Evolutionary conservation across 2,329 filamentous ascomycete species (phyloP).

Genomic region (Cryphonectria radicalis): DNA sequence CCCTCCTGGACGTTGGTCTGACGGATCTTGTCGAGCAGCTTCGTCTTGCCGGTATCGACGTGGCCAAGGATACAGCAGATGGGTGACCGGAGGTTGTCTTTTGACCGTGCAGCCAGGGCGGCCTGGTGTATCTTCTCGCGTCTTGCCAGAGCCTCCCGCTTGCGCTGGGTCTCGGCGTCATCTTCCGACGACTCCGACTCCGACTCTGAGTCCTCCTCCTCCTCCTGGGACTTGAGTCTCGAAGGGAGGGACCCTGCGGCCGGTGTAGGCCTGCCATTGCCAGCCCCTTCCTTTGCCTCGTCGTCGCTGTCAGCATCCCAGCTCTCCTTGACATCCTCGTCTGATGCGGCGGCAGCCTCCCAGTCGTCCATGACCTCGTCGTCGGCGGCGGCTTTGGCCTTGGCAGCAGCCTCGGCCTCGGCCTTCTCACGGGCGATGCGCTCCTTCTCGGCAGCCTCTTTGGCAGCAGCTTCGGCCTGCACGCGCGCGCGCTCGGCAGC

Average conservation of each 20-base stretch:
- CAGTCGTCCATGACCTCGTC: slow-evolving; percentile 71
- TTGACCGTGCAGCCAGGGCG: slow-evolving; percentile 86
- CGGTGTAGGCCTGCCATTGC: slow-evolving; percentile 36
- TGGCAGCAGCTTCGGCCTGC: slow-evolving; percentile 68
- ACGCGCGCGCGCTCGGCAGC: slow-evolving; percentile 72
- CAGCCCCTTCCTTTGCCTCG: slow-evolving; percentile 55
- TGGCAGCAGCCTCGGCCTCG: slow-evolving; percentile 58
- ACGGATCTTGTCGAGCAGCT: slow-evolving; percentile 95
- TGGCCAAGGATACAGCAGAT: slow-evolving; percentile 99
- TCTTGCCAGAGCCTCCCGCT: slow-evolving; percentile 86
- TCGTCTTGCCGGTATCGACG: slow-evolving; percentile 99
- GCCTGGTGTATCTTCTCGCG: slow-evolving; percentile 90
- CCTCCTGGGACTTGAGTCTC: slow-evolving; percentile 39
- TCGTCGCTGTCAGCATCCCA: slow-evolving; percentile 89
- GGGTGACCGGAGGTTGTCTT: slow-evolving; percentile 92
- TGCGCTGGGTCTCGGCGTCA: slow-evolving; percentile 69
- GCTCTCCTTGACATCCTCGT: slow-evolving; percentile 85
- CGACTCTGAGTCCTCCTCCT: slow-evolving; percentile 56
- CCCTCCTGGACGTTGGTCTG: slow-evolving; percentile 99
- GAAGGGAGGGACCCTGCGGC: slow-evolving; percentile 42
- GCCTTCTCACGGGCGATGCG: slow-evolving; percentile 54
- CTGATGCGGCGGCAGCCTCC: slow-evolving; percentile 79
- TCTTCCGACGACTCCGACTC: slow-evolving; percentile 72
- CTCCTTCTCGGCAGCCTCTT: slow-evolving; percentile 31
- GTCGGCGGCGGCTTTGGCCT: slow-evolving; percentile 57